Percentiles rank a stretch among this genome's conserved stretches.
phyloP scores from a whole-genome alignment of 2,329 filamentous ascomycete genomes.

The Phialophora expanda region DNA sequence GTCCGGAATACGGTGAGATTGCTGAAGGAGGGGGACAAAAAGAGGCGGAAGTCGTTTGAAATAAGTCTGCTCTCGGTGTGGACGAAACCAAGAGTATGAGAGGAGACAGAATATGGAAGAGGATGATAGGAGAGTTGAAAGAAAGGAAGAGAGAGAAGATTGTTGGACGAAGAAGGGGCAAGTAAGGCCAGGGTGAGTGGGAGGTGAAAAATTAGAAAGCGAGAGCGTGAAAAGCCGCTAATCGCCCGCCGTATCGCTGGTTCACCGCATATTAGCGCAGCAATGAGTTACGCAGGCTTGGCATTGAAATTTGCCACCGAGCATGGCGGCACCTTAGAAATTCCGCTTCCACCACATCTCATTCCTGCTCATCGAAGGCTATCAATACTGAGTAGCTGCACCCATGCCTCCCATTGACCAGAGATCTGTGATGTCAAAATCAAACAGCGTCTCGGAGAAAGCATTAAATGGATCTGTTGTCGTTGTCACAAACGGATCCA shows the following conservation, averaged over 20 bases:
- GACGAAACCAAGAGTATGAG: conserved; percentile 40
- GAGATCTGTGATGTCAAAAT: conserved; percentile 36
- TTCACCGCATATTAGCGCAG: not conserved
- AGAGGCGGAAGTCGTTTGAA: conserved; percentile 28
- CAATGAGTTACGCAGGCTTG: not conserved
- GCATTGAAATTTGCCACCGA: not conserved
- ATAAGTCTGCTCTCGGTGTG: conserved; percentile 38
- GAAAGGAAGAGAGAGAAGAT: conserved; percentile 24
- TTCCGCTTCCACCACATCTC: not conserved
- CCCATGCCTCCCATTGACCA: conserved; percentile 28
- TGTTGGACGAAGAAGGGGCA: conserved; percentile 24
- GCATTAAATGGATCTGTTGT: conserved; percentile 27
- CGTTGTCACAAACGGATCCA: conserved; percentile 29
- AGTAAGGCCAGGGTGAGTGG: conserved; percentile 2
- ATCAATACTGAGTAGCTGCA: conserved; percentile 12
- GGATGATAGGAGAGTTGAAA: conserved; percentile 25
- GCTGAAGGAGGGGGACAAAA: conserved; percentile 30
- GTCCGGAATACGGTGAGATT: conserved; percentile 16
- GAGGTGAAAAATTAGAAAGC: conserved; percentile 16
- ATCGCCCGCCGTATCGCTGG: conserved; percentile 3
- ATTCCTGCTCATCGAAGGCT: not conserved
- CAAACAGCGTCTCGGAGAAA: conserved; percentile 33
- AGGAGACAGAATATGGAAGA: conserved; percentile 38
- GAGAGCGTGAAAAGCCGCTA: conserved; percentile 2
- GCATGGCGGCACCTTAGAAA: not conserved